Conservation (phyloP, 345 rosid species). For the Eucalyptus urophylla region DNA sequence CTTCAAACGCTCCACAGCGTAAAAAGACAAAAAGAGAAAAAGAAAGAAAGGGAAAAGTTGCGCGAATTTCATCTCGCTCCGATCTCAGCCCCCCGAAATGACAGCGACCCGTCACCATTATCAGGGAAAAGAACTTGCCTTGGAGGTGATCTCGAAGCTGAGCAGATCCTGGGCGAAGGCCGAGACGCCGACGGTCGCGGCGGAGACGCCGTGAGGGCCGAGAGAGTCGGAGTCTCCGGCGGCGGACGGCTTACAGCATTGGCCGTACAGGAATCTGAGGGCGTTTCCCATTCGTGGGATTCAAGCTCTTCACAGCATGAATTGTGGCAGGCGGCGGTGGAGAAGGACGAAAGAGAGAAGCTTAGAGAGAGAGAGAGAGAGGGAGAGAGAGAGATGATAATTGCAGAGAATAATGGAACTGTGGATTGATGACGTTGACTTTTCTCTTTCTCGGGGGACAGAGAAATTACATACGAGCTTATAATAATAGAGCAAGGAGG, state of each 20-base stretch:
- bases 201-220: slow-evolving; percentile 44
- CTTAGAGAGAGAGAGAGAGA: no score
- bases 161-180: slow-evolving; percentile 71
- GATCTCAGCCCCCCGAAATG: neutral
- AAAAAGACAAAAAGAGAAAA: neutral
- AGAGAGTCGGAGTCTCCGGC: slow-evolving; percentile 18
- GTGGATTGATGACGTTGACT: neutral
- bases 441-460: neutral
- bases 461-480: neutral
- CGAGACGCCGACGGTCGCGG: slow-evolving; percentile 52
- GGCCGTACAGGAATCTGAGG: slow-evolving; percentile 29
- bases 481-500: neutral
- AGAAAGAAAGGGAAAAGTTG: neutral
- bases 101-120: neutral
- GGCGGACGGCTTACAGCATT: slow-evolving; percentile 31
- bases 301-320: neutral
- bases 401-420: neutral
- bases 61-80: neutral
- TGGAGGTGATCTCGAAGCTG: slow-evolving; percentile 68
- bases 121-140: slow-evolving; percentile 10
- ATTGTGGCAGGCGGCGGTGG: no score
- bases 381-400: neutral
- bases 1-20: slow-evolving; percentile 10
- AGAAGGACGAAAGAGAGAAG: no score
- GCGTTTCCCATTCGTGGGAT: slow-evolving; percentile 36